Evolutionary conservation across 2,329 filamentous ascomycete species (phyloP), one percentile per base, ranked within the genome.

Genomic region (Alternaria conjuncta): DNA sequence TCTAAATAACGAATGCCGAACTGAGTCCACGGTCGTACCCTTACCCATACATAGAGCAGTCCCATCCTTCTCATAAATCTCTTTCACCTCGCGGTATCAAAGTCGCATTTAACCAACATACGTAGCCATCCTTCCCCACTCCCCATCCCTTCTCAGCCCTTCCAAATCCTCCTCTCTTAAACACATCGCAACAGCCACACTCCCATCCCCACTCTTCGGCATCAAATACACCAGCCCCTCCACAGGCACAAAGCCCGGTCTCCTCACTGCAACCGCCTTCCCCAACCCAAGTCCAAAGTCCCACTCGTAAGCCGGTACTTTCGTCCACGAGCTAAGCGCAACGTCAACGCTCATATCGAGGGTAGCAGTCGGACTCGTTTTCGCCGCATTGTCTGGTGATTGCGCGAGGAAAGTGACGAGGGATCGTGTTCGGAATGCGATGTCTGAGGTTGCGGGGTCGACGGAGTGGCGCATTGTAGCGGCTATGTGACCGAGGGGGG

Each of bases 251-350:
- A 87, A 86, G 1, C 69, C 61, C 4, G 86, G 86, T 51, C 86
- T 75, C 0, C 85, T 75, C 21, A 87, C 85, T 0, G 78, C 79
- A 58, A 81, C 81, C 0, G 86, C 84, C 18, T 66, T 77, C 0
- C 86, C 86, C 3, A 88, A 65, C 0, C 81, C 82, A 2, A 82
- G 65, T 0, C 78, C 78, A 59, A 88, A 88, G 47, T 87, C 83
- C 6, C 84, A 73, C 0, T 80, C 73, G 64, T 84, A 85, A 15
- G 76, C 78, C 5, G 81, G 73, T 3, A 85, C 71, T 55, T 85
- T 84, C 0, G 82, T 81, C 86, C 86, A 89, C 1, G 86, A 88
- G 61, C 84, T 87, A 6, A 88, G 63, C 79, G 84, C 83, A 4
- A 88, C 73, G 43, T 87, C 78, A 3, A 84, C 57, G 23, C 55